Evolutionary conservation across 78 protist genomes (phyloP).

Genomic region (Blattamonas nauphoetae): DNA sequence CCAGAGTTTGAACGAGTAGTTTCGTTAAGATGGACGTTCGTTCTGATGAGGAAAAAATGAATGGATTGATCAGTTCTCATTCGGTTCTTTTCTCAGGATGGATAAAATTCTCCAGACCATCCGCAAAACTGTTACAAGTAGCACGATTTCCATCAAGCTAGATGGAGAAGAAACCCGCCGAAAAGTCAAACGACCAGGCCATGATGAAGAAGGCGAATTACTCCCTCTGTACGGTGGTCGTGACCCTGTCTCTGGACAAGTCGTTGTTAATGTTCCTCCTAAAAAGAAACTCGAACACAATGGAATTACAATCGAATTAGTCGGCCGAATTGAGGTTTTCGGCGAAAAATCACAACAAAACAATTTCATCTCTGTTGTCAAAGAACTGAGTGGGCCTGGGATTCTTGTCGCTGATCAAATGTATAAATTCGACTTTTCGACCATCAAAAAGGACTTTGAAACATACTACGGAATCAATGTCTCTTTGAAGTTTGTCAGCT

Average conservation of each 20-base stretch:
- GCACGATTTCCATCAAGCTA: not conserved
- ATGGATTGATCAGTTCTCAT: no score
- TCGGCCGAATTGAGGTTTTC: conserved; percentile 74
- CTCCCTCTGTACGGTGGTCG: conserved; percentile 9
- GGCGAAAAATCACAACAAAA: conserved; percentile 53
- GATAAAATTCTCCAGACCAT: not conserved
- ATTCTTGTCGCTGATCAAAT: conserved; percentile 20
- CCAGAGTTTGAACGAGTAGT: no score
- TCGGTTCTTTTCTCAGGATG: not conserved
- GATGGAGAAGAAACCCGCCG: not conserved
- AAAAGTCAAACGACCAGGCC: not conserved
- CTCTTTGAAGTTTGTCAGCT: conserved; percentile 43
- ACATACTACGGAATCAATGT: conserved; percentile 86
- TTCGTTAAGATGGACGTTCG: no score
- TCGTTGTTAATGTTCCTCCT: not conserved
- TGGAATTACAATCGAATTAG: conserved; percentile 72
- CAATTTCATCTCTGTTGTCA: conserved; percentile 65
- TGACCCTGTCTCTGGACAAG: conserved; percentile 23
- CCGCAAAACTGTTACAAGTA: not conserved
- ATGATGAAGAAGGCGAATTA: not conserved
- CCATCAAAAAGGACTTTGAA: conserved; percentile 70
- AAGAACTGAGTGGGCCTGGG: conserved; percentile 75
- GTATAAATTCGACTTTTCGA: conserved; percentile 49
- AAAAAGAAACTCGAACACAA: conserved; percentile 61
- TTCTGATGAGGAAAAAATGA: no score